Evolutionary conservation across 2,329 filamentous ascomycete genomes (phyloP).

Genomic region (Colletotrichum abscissum): DNA sequence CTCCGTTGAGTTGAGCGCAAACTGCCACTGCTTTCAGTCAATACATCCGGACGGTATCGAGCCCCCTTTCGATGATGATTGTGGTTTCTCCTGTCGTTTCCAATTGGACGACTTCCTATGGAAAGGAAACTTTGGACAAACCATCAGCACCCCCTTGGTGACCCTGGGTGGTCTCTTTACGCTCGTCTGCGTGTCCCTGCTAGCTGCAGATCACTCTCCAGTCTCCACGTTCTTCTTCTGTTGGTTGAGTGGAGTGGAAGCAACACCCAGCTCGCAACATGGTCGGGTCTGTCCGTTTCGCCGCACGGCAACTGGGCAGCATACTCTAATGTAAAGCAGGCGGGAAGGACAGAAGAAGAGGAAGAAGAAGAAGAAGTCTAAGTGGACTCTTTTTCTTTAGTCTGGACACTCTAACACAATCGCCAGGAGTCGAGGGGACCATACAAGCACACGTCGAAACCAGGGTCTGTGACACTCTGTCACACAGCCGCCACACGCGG

Average conservation of each 20-base stretch:
- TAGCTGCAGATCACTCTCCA: constrained; percentile 30
- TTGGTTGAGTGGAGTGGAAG: not conserved
- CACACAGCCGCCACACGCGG: constrained; percentile 34
- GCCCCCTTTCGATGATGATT: not conserved
- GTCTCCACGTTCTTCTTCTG: not conserved
- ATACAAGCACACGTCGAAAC: constrained; percentile 22
- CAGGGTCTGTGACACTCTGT: constrained; percentile 36
- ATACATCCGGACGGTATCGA: not conserved
- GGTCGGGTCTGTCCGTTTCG: not conserved
- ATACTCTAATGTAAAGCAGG: not conserved
- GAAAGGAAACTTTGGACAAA: not conserved
- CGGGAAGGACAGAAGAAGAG: not conserved
- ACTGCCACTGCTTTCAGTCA: not conserved
- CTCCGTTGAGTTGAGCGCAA: not conserved
- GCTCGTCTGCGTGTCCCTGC: constrained; percentile 18
- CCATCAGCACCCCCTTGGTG: not conserved
- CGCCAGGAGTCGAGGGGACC: not conserved
- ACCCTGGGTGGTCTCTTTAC: not conserved
- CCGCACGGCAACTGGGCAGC: not conserved
- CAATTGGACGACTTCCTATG: not conserved
- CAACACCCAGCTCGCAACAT: not conserved
- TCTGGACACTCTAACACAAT: not conserved
- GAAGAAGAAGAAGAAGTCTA: not conserved
- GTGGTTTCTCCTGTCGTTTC: not conserved
- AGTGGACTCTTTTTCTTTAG: not conserved